Conservation (phyloP, 352 stramenopile genomes). For the Phytophthora chlamydospora region DNA sequence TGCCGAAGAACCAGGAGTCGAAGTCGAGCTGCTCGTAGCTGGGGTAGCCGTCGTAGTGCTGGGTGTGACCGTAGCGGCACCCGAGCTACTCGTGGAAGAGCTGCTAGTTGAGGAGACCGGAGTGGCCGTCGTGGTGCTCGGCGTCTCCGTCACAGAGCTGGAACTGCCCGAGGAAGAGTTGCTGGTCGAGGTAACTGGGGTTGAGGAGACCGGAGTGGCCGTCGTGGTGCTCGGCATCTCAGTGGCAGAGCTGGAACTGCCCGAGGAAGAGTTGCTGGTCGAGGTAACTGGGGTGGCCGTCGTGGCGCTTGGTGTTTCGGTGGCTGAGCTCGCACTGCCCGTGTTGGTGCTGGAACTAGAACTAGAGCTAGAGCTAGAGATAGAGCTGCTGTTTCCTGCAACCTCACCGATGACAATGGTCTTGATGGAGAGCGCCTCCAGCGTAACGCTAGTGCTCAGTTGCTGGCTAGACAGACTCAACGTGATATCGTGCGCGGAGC, state of each 20-base stretch:
- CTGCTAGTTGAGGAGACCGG: slow-evolving; percentile 5
- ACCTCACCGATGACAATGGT: slow-evolving; percentile 51
- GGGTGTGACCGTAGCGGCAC: neutral
- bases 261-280: too few species aligned
- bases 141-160: slow-evolving; percentile 15
- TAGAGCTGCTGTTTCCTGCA: slow-evolving; percentile 19
- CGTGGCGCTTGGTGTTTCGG: slow-evolving; percentile 1
- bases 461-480: too few species aligned
- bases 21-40: slow-evolving; percentile 6
- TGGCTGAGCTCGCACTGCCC: neutral
- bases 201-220: too few species aligned
- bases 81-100: slow-evolving; percentile 14
- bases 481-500: too few species aligned
- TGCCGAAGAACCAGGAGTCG: slow-evolving; percentile 14
- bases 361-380: slow-evolving; percentile 7
- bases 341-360: too few species aligned
- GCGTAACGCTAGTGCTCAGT: slow-evolving; percentile 14
- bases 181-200: neutral
- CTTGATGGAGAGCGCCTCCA: slow-evolving; percentile 56
- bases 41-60: slow-evolving; percentile 2
- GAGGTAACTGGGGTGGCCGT: neutral
- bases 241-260: slow-evolving; percentile 8
- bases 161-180: neutral
- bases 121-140: slow-evolving; percentile 3
- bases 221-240: slow-evolving; percentile 8